Evolutionary conservation across 331 rosid species (phyloP).

Genomic region (Quercus lobata): DNA sequence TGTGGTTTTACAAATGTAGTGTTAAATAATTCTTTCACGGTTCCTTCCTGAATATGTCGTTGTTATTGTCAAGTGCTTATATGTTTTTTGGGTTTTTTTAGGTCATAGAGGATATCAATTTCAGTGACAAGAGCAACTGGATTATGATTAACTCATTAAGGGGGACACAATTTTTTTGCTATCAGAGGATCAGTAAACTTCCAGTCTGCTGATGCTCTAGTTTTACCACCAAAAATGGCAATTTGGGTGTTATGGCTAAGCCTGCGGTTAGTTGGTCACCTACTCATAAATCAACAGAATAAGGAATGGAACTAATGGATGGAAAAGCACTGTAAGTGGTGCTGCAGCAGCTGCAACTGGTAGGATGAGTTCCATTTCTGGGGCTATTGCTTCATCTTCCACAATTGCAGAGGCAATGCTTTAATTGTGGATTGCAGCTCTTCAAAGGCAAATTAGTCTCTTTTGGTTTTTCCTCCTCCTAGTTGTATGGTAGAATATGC

Average conservation of each 20-base stretch:
- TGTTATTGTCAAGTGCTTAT: not conserved
- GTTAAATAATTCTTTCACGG: not conserved
- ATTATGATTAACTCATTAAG: constrained; percentile 94
- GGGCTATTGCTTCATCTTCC: constrained; percentile 81
- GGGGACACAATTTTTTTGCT: constrained; percentile 93
- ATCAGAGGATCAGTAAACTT: constrained; percentile 65
- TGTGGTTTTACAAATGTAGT: too few species aligned
- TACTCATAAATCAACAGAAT: constrained; percentile 53
- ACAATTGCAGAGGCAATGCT: constrained; percentile 45
- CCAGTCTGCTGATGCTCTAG: constrained; percentile 51
- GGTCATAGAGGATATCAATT: constrained; percentile 50
- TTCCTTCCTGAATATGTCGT: not conserved
- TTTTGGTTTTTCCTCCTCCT: constrained; percentile 83
- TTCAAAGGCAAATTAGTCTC: constrained; percentile 50
- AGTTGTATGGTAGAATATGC: constrained; percentile 83
- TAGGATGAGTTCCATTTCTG: constrained; percentile 49
- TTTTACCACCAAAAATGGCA: constrained; percentile 34
- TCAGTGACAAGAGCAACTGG: constrained; percentile 92
- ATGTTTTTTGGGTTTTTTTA: constrained; percentile 3
- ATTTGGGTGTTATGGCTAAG: constrained; percentile 28
- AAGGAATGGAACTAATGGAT: constrained; percentile 72
- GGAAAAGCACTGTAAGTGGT: constrained; percentile 83
- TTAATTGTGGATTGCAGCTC: constrained; percentile 35
- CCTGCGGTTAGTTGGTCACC: constrained; percentile 35
- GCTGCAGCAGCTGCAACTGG: constrained; percentile 96